Conservation (phyloP, 257 asterid genomes). For the Solanum appendiculatum region DNA sequence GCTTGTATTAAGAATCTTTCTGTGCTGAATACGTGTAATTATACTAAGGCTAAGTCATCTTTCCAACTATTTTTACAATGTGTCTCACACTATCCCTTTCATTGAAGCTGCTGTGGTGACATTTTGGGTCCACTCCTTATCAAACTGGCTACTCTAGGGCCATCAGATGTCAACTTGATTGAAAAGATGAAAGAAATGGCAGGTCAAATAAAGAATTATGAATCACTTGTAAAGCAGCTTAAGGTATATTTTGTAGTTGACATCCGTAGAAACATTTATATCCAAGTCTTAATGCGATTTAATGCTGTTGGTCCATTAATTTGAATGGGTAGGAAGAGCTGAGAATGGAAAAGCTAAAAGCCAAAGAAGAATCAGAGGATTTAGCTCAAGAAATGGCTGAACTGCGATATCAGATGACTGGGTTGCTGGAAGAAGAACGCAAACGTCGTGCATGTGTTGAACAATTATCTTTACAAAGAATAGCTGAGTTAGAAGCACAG, state of each 20-base stretch:
- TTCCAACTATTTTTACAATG: neutral
- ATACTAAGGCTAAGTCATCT: neutral
- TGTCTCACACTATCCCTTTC: neutral
- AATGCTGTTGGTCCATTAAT: neutral
- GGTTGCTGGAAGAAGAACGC: conserved; percentile 76
- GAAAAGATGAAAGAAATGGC: conserved; percentile 41
- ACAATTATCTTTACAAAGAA: conserved; percentile 69
- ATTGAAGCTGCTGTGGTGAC: conserved; percentile 39
- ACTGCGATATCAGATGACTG: conserved; percentile 68
- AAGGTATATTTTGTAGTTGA: conserved; percentile 38
- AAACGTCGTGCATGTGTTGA: conserved; percentile 82
- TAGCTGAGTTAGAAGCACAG: conserved; percentile 86
- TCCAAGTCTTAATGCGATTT: neutral
- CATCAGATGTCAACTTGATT: conserved; percentile 33
- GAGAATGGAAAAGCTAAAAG: conserved; percentile 51
- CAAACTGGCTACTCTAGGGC: conserved; percentile 27
- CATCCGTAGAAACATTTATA: neutral
- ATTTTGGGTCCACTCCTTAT: conserved; percentile 34
- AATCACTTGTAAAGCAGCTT: conserved; percentile 45
- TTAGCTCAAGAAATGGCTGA: conserved; percentile 98
- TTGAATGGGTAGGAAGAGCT: conserved; percentile 52
- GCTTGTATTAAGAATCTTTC: neutral
- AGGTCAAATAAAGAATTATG: conserved; percentile 43
- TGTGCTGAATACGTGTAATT: neutral
- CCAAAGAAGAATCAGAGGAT: conserved; percentile 94